phyloP scores from a whole-genome alignment of 2,329 filamentous ascomycete species.

The Aspergillus pseudoviridinutans region DNA sequence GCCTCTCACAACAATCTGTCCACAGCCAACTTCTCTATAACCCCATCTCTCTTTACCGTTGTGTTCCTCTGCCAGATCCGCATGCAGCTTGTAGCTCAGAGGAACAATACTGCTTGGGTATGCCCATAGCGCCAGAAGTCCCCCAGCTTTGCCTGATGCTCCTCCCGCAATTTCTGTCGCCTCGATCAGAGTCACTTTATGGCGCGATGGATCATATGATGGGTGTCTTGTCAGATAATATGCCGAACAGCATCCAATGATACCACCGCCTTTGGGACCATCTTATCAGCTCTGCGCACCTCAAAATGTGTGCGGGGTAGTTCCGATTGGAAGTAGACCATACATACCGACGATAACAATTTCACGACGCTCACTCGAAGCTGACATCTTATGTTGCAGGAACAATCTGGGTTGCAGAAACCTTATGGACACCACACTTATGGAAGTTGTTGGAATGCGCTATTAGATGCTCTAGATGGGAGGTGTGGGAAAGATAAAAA shows the following conservation, averaged over 20 bases:
- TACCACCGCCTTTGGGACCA: constrained; percentile 66
- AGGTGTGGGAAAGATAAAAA: not conserved
- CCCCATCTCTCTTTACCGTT: constrained; percentile 77
- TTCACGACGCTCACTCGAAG: constrained; percentile 28
- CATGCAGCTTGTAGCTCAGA: constrained; percentile 78
- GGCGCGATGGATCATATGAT: constrained; percentile 67
- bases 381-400: constrained; percentile 27
- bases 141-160: constrained; percentile 91
- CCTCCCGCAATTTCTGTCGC: constrained; percentile 81
- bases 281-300: constrained; percentile 11
- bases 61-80: constrained; percentile 79
- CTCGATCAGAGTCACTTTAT: constrained; percentile 82
- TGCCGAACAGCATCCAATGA: constrained; percentile 86
- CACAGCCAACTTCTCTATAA: constrained; percentile 75
- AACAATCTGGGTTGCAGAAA: constrained; percentile 12
- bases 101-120: constrained; percentile 82
- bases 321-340: not conserved
- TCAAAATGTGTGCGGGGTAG: constrained; percentile 20
- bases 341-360: constrained; percentile 40
- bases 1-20: constrained; percentile 55
- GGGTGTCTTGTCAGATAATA: constrained; percentile 88
- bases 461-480: not conserved
- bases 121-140: constrained; percentile 84
- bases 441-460: not conserved
- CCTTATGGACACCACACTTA: constrained; percentile 23